These are phyloP conservation scores for Neurospora sp. DNA, from an alignment of 495 filamentous ascomycete genomes.

Conservation along the genomic window DNA sequence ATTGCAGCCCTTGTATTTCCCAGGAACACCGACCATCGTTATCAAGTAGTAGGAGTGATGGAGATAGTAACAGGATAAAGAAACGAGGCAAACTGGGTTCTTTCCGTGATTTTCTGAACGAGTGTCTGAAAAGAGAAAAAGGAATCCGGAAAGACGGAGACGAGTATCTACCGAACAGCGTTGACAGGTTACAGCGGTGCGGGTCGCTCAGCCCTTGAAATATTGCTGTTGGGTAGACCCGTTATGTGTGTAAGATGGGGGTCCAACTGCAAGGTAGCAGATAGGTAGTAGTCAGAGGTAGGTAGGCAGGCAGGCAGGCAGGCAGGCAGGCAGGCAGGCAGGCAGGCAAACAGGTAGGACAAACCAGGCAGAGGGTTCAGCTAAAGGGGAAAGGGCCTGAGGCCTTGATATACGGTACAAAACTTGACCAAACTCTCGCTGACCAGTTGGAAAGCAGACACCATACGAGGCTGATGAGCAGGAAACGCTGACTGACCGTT, in stretches of 20 bases:
- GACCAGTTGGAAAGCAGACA: background rate
- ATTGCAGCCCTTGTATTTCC: slow-evolving; percentile 40
- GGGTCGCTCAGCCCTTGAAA: background rate
- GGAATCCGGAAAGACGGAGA: background rate
- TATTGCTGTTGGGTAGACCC: background rate
- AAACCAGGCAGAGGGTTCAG: background rate
- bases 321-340: background rate
- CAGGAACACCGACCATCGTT: slow-evolving; percentile 30
- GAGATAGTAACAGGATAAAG: background rate
- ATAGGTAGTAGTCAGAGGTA: background rate
- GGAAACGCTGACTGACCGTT: background rate
- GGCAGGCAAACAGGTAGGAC: background rate
- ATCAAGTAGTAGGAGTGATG: background rate
- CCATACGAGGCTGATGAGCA: background rate
- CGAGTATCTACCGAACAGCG: background rate
- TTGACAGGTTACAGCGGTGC: background rate
- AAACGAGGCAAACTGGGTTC: background rate
- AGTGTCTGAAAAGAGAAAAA: background rate
- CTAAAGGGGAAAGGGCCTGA: background rate
- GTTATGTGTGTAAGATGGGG: background rate
- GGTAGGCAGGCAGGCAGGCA: background rate
- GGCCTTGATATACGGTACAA: background rate
- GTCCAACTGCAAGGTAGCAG: background rate
- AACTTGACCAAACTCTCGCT: background rate
- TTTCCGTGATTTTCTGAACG: background rate